A percentile compares a stretch with the other conserved stretches of the same genome.
Evolutionary conservation across 2,329 filamentous ascomycete species (phyloP).

Genomic region (Sclerotiophoma versabilis): DNA sequence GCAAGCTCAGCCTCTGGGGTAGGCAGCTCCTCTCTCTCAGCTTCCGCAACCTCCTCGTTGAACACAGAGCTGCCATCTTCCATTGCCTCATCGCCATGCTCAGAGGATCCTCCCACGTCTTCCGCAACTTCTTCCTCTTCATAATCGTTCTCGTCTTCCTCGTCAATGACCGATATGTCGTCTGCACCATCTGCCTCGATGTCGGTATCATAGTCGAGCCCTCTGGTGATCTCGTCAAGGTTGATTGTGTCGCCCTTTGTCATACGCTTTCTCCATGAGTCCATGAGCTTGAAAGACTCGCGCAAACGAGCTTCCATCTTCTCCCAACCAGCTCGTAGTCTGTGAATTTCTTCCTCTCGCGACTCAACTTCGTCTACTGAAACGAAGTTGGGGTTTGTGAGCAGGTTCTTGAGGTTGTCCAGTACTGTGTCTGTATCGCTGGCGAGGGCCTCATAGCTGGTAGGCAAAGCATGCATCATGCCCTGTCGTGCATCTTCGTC

Average conservation of each 20-base stretch:
- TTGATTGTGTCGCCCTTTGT: slow-evolving; percentile 72
- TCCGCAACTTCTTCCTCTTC: neutral
- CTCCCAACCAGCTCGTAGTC: slow-evolving; percentile 85
- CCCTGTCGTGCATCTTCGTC: slow-evolving; percentile 40
- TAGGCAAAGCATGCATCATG: slow-evolving; percentile 58
- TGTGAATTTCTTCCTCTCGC: slow-evolving; percentile 88
- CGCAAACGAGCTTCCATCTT: slow-evolving; percentile 92
- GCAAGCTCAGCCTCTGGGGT: slow-evolving; percentile 33
- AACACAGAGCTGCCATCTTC: slow-evolving; percentile 39
- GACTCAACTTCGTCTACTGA: slow-evolving; percentile 91
- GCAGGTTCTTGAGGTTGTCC: slow-evolving; percentile 78
- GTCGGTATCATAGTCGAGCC: slow-evolving; percentile 63
- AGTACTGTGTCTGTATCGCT: slow-evolving; percentile 78
- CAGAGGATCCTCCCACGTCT: slow-evolving; percentile 23
- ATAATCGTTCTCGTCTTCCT: slow-evolving; percentile 25
- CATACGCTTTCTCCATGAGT: slow-evolving; percentile 88
- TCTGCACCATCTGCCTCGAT: slow-evolving; percentile 44
- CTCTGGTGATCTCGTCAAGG: slow-evolving; percentile 66
- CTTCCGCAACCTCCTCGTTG: slow-evolving; percentile 38
- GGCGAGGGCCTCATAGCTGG: slow-evolving; percentile 72
- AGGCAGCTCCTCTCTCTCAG: slow-evolving; percentile 29
- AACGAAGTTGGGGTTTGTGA: slow-evolving; percentile 96
- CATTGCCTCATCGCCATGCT: slow-evolving; percentile 30
- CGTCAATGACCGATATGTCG: slow-evolving; percentile 36
- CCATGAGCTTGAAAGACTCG: slow-evolving; percentile 88